These are phyloP conservation scores for Fusarium sp. DNA, from an alignment of 2,329 filamentous ascomycete genomes.

Conservation along the genomic window DNA sequence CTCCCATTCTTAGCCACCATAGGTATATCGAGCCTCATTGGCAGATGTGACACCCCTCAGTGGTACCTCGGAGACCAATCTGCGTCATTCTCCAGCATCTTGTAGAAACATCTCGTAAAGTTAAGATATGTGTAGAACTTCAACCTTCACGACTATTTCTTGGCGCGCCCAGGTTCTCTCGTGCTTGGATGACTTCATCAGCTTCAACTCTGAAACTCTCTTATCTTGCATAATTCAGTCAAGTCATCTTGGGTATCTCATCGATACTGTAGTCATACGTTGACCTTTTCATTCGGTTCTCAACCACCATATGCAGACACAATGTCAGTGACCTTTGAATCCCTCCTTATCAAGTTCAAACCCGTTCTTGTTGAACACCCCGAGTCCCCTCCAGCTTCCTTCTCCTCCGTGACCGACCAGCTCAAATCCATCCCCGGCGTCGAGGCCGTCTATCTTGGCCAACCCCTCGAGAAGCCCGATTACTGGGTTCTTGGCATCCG, in stretches of 20 bases:
- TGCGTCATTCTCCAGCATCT: constrained; percentile 23
- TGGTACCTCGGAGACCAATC: not conserved
- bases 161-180: not conserved
- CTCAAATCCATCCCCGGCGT: constrained; percentile 50
- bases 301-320: constrained; percentile 4
- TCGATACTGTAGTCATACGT: not conserved
- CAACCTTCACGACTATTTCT: constrained; percentile 11
- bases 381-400: constrained; percentile 43
- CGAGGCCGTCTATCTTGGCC: constrained; percentile 50
- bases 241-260: not conserved
- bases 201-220: not conserved
- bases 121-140: not conserved
- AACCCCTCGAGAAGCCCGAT: constrained; percentile 49
- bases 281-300: not conserved
- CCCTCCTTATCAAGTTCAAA: constrained; percentile 50
- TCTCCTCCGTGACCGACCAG: constrained; percentile 43
- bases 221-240: not conserved
- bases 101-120: constrained; percentile 30
- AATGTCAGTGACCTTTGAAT: constrained; percentile 48
- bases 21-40: constrained; percentile 22
- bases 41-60: constrained; percentile 26
- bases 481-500: constrained; percentile 49
- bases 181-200: not conserved
- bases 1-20: not conserved
- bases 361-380: constrained; percentile 41